phyloP scores from a whole-genome alignment of 352 stramenopile genomes.

The Phytophthora tubulina region DNA sequence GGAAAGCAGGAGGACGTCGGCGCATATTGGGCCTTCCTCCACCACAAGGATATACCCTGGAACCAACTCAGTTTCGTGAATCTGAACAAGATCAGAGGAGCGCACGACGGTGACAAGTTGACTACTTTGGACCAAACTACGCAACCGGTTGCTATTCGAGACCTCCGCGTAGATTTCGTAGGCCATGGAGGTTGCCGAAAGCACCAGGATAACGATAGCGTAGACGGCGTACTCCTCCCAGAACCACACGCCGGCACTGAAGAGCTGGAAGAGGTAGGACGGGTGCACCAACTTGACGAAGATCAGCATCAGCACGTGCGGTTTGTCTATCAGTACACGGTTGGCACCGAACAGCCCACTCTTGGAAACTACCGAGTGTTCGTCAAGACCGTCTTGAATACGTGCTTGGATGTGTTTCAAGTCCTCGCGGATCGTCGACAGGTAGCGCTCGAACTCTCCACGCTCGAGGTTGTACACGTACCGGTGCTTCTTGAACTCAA shows the following conservation, averaged over 20 bases:
- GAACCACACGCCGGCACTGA: conserved; percentile 63
- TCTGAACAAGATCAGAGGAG: neutral
- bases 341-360: conserved; percentile 56
- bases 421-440: conserved; percentile 44
- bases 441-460: conserved; percentile 65
- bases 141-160: conserved; percentile 54
- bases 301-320: conserved; percentile 46
- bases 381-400: conserved; percentile 38
- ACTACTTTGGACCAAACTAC: conserved; percentile 53
- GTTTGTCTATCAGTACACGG: conserved; percentile 51
- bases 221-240: conserved; percentile 54
- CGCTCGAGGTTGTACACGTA: conserved; percentile 69
- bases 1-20: conserved; percentile 55
- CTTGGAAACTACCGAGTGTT: conserved; percentile 13
- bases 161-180: conserved; percentile 66
- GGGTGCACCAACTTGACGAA: conserved; percentile 68
- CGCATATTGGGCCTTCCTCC: conserved; percentile 35
- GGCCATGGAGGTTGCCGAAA: conserved; percentile 50
- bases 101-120: conserved; percentile 47
- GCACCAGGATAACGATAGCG: conserved; percentile 51
- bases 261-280: conserved; percentile 75
- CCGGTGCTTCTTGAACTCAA: conserved; percentile 77
- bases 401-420: conserved; percentile 36
- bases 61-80: conserved; percentile 55
- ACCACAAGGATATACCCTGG: conserved; percentile 61